A percentile compares a stretch with the other conserved stretches of the same genome.
Evolutionary conservation across 352 stramenopile genomes (phyloP).

Genomic region (Pythium dissotocum): DNA sequence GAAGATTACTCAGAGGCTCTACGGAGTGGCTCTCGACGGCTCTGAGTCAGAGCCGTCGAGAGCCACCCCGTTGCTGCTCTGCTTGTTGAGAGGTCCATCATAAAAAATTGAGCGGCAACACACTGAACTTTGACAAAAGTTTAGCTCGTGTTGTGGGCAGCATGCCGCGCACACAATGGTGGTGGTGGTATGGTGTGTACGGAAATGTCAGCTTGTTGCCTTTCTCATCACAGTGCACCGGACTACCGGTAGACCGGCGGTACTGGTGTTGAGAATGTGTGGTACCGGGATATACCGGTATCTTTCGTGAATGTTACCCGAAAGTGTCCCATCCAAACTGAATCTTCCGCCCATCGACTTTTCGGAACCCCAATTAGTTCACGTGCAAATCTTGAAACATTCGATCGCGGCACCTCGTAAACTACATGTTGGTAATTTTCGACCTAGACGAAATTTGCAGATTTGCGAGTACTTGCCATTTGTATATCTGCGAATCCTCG

Average conservation of each 20-base stretch:
- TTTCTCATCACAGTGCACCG: background rate
- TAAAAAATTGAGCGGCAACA: too few relatives aligned
- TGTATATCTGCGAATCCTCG: conserved; percentile 25
- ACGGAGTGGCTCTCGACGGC: too few relatives aligned
- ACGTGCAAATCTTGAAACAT: conserved; percentile 9
- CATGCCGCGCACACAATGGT: too few relatives aligned
- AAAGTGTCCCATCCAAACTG: background rate
- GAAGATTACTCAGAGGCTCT: too few relatives aligned
- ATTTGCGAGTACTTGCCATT: conserved; percentile 13
- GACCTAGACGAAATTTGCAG: conserved; percentile 1
- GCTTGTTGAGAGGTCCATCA: too few relatives aligned
- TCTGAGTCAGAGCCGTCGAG: too few relatives aligned
- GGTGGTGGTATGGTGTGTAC: too few relatives aligned
- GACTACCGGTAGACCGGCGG: too few relatives aligned
- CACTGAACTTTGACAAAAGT: too few relatives aligned
- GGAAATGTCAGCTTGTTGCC: background rate
- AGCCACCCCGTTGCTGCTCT: too few relatives aligned
- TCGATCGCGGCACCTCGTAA: conserved; percentile 7
- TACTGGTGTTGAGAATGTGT: background rate
- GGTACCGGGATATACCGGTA: background rate
- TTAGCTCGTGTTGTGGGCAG: too few relatives aligned
- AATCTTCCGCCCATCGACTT: background rate
- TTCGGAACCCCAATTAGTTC: conserved; percentile 19
- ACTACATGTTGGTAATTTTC: conserved; percentile 8
- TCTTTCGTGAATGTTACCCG: conserved; percentile 6